phyloP scores from a whole-genome alignment of 1,284 basidiomycete genomes.

The Microstroma glucosiphilum region DNA sequence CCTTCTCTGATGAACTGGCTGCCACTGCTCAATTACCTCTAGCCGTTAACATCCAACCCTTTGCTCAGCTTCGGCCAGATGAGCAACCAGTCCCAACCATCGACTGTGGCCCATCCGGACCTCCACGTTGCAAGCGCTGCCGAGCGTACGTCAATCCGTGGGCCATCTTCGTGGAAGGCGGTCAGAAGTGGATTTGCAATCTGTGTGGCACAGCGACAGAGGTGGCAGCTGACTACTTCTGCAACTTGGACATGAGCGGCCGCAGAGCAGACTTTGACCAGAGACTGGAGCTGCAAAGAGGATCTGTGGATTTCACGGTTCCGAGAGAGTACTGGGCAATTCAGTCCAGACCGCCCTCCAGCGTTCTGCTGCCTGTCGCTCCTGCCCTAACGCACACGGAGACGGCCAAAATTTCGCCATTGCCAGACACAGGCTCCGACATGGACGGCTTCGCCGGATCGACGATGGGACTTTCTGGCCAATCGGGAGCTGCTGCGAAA shows the following conservation, averaged over 20 bases:
- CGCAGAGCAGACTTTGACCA: constrained; percentile 74
- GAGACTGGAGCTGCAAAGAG: constrained; percentile 80
- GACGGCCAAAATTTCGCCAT: constrained; percentile 35
- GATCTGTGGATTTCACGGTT: constrained; percentile 86
- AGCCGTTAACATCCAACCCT: constrained; percentile 80
- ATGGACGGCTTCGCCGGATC: constrained; percentile 29
- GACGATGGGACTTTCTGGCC: constrained; percentile 39
- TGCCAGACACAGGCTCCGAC: constrained; percentile 20
- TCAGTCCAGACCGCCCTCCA: constrained; percentile 51
- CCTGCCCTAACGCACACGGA: constrained; percentile 34
- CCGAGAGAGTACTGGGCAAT: constrained; percentile 79
- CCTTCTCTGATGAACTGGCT: constrained; percentile 72
- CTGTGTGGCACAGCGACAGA: constrained; percentile 74
- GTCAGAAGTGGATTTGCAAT: constrained; percentile 86
- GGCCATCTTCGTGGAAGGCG: constrained; percentile 79
- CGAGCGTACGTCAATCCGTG: constrained; percentile 91
- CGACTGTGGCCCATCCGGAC: constrained; percentile 62
- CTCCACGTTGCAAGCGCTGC: constrained; percentile 78
- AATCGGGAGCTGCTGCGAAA: constrained; percentile 37
- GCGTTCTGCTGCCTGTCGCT: constrained; percentile 35
- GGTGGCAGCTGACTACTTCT: constrained; percentile 69
- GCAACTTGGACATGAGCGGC: constrained; percentile 72
- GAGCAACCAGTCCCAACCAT: constrained; percentile 64
- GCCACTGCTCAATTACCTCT: constrained; percentile 73
- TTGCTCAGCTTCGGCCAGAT: constrained; percentile 71